phyloP scores from a whole-genome alignment of 148 eudicot genomes.

The Cornus kousa region DNA sequence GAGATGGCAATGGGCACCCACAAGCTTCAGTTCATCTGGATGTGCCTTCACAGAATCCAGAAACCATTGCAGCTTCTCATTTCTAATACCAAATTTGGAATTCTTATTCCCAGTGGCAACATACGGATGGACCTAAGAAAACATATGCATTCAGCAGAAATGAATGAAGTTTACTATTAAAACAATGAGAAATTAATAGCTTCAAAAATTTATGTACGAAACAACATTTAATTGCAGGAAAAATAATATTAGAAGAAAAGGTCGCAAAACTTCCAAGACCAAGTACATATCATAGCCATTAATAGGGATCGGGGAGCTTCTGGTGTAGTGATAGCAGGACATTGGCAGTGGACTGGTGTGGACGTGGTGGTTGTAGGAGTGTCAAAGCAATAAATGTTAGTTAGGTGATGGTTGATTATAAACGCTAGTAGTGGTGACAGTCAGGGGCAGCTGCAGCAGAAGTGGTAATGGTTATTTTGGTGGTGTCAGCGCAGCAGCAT shows the following conservation, averaged over 20 bases:
- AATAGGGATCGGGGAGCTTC: not conserved
- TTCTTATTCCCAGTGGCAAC: slow-evolving; percentile 94
- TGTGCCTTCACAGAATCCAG: slow-evolving; percentile 92
- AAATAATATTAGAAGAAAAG: not conserved
- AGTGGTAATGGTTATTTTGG: not conserved
- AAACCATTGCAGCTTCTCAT: slow-evolving; percentile 97
- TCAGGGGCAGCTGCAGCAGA: not conserved
- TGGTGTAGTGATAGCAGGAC: not conserved
- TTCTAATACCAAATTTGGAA: slow-evolving; percentile 92
- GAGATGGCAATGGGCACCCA: slow-evolving; percentile 94
- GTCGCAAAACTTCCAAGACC: not conserved
- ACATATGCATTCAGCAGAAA: not conserved
- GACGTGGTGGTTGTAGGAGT: not conserved
- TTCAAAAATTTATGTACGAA: not conserved
- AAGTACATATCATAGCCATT: not conserved
- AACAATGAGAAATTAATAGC: not conserved
- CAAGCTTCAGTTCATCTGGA: slow-evolving; percentile 80
- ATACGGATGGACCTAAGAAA: slow-evolving; percentile 60
- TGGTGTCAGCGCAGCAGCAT: no score
- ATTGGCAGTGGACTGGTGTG: not conserved
- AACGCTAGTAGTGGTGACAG: not conserved
- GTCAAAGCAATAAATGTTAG: not conserved
- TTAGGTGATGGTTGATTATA: not conserved
- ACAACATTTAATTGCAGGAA: not conserved
- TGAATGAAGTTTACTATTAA: not conserved